These are phyloP conservation scores for Candida caryicola DNA, from an alignment of 805 yeast species.

Conservation along the genomic window DNA sequence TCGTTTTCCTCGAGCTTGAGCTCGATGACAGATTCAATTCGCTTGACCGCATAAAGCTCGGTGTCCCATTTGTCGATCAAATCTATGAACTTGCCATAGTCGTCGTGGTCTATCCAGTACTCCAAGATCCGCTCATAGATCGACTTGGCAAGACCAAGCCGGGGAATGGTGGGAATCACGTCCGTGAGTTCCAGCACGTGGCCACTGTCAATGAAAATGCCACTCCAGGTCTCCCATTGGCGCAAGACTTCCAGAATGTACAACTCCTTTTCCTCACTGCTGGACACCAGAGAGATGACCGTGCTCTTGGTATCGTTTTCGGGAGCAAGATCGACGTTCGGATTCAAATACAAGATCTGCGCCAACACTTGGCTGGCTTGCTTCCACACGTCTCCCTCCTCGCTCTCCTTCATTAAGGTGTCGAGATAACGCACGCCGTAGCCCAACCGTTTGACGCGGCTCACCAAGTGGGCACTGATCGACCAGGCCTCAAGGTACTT, in stretches of 20 bases:
- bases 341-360: constrained; percentile 16
- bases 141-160: constrained; percentile 29
- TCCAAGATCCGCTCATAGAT: constrained; percentile 45
- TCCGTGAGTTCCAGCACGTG: constrained; percentile 48
- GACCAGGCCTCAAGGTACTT: constrained; percentile 73
- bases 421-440: constrained; percentile 61
- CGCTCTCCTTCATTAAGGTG: constrained; percentile 34
- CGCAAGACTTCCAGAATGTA: constrained; percentile 21
- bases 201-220: constrained; percentile 47
- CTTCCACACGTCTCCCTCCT: constrained; percentile 49
- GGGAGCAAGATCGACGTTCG: constrained; percentile 17
- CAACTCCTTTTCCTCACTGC: constrained; percentile 13
- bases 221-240: constrained; percentile 68
- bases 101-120: constrained; percentile 38
- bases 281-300: constrained; percentile 12
- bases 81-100: constrained; percentile 33
- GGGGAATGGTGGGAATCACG: constrained; percentile 51
- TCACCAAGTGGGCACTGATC: constrained; percentile 58
- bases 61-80: constrained; percentile 57
- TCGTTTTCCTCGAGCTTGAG: constrained; percentile 36
- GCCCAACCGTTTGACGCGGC: constrained; percentile 47
- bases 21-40: constrained; percentile 47
- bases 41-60: constrained; percentile 46
- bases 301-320: constrained; percentile 33
- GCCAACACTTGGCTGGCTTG: constrained; percentile 51